A percentile compares a stretch with the other conserved stretches of the same genome.
phyloP scores from a whole-genome alignment of 805 yeast species.

The Scheffersomyces stipitis region DNA sequence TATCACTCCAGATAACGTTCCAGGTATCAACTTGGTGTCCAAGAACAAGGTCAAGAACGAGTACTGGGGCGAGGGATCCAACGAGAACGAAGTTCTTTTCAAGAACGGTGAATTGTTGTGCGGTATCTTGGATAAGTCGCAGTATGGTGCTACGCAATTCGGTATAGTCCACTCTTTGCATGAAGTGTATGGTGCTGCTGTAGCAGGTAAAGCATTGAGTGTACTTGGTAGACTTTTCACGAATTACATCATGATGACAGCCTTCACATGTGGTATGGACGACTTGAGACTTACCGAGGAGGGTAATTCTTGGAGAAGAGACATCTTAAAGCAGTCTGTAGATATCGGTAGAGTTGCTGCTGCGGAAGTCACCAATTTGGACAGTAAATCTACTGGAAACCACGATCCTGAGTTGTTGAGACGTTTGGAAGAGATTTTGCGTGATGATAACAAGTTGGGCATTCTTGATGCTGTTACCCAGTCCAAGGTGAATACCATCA shows the following conservation, averaged over 20 bases:
- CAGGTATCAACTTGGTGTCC: constrained; percentile 84
- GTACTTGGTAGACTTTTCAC: constrained; percentile 96
- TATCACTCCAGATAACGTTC: constrained; percentile 81
- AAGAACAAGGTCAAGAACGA: constrained; percentile 89
- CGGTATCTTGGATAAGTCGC: constrained; percentile 96
- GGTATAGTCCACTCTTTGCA: constrained; percentile 96
- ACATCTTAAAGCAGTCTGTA: constrained; percentile 71
- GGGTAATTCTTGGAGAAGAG: constrained; percentile 87
- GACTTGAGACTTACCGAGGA: constrained; percentile 88
- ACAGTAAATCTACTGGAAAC: constrained; percentile 41
- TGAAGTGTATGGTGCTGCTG: constrained; percentile 89
- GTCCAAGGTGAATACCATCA: constrained; percentile 85
- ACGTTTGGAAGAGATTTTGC: constrained; percentile 89
- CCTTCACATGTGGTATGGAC: constrained; percentile 99
- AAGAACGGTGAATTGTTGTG: constrained; percentile 81
- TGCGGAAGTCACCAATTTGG: constrained; percentile 87
- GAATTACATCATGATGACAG: constrained; percentile 85
- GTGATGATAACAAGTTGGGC: constrained; percentile 91
- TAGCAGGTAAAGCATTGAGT: constrained; percentile 86
- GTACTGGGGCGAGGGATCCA: constrained; percentile 87
- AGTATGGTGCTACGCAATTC: constrained; percentile 95
- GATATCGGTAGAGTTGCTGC: constrained; percentile 93
- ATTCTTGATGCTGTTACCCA: constrained; percentile 94
- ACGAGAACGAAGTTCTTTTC: constrained; percentile 85
- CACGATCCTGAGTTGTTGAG: constrained; percentile 74